These are phyloP conservation scores for Botrytis squamosa DNA, from an alignment of 2,329 filamentous ascomycete genomes.

Conservation along the genomic window DNA sequence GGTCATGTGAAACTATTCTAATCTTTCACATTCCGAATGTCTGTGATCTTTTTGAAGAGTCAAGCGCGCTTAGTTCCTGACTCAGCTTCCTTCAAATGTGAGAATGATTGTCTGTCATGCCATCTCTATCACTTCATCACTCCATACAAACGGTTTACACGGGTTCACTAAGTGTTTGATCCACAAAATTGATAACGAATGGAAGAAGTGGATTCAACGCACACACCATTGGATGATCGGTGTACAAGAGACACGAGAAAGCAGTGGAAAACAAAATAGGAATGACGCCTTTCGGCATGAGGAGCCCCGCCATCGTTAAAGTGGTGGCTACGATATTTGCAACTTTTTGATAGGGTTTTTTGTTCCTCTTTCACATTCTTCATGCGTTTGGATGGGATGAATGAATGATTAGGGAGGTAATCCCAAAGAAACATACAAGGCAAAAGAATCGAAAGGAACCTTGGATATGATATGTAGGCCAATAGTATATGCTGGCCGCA, in stretches of 20 bases:
- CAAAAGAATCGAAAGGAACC: neutral
- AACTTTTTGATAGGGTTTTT: neutral
- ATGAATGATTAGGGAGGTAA: neutral
- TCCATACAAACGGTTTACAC: constrained; percentile 15
- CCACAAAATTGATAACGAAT: constrained; percentile 19
- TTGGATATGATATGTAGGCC: neutral
- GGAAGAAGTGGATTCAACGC: constrained; percentile 9
- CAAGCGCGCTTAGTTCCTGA: constrained; percentile 19
- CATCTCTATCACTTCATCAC: constrained; percentile 16
- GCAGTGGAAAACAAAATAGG: constrained; percentile 7
- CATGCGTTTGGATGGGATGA: neutral
- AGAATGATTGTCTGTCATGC: constrained; percentile 8
- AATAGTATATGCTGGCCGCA: constrained; percentile 1
- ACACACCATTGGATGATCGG: constrained; percentile 12
- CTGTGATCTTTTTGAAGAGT: constrained; percentile 8
- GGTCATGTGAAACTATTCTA: constrained; percentile 18
- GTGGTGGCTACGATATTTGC: neutral
- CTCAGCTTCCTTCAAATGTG: neutral
- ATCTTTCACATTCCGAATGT: constrained; percentile 11
- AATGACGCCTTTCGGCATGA: constrained; percentile 22
- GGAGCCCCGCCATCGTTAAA: constrained; percentile 11
- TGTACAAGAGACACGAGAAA: constrained; percentile 10
- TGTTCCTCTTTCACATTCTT: neutral
- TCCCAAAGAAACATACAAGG: neutral
- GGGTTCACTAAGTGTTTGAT: constrained; percentile 2